These are phyloP conservation scores for Yamadazyma scolyti DNA, from an alignment of 805 yeast genomes.

Conservation along the genomic window DNA sequence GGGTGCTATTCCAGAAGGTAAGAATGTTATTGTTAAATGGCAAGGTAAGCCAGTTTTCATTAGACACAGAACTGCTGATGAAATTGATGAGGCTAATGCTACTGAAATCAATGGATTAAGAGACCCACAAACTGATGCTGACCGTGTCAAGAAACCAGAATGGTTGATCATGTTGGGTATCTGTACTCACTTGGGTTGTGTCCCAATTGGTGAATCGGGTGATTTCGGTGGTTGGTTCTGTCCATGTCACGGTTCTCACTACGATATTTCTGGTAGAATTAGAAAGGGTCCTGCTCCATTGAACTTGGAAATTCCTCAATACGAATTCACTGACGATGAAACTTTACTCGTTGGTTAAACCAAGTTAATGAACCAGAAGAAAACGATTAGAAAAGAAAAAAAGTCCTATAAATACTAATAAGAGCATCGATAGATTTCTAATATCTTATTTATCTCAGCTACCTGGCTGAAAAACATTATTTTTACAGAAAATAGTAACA, in stretches of 20 bases:
- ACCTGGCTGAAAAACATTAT: no score
- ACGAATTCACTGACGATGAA: slow-evolving; percentile 73
- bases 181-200: slow-evolving; percentile 99
- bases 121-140: slow-evolving; percentile 91
- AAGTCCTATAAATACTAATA: no score
- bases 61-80: slow-evolving; percentile 94
- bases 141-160: slow-evolving; percentile 94
- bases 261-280: slow-evolving; percentile 99
- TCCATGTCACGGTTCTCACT: slow-evolving; percentile 99
- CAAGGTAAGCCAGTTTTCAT: slow-evolving; percentile 99
- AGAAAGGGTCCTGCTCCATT: slow-evolving; percentile 99
- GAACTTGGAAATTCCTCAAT: slow-evolving; percentile 94
- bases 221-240: slow-evolving; percentile 99
- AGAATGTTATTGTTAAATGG: slow-evolving; percentile 98
- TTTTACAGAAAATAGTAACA: slow-evolving; percentile 1
- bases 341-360: slow-evolving; percentile 83
- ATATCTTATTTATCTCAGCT: no score
- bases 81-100: slow-evolving; percentile 89
- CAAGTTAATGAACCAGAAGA: no score
- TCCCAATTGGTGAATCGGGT: slow-evolving; percentile 99
- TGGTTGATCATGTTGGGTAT: slow-evolving; percentile 99
- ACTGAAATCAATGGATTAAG: slow-evolving; percentile 77
- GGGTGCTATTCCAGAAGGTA: slow-evolving; percentile 92
- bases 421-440: no score
- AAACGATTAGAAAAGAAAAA: no score